Percentiles rank a stretch among this genome's conserved stretches.
Evolutionary conservation across 2,329 filamentous ascomycete species (phyloP).

Genomic region (Xylariales sp.): DNA sequence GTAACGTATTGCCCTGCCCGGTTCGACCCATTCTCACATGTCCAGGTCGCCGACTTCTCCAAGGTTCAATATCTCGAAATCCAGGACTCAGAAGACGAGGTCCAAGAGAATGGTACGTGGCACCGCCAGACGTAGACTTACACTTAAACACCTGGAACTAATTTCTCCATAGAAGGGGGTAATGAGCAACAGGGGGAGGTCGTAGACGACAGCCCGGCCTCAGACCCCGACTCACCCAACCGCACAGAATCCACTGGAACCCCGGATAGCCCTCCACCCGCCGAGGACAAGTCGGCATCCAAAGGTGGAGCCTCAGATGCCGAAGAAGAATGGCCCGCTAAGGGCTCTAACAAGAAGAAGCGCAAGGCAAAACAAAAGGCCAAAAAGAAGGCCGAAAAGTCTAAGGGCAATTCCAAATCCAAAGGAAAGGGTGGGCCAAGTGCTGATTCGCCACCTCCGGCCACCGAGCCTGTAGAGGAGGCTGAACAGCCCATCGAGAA

Average conservation of each 20-base stretch:
- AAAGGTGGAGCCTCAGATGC: neutral
- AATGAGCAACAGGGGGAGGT: neutral
- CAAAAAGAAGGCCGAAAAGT: conserved; percentile 8
- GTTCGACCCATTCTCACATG: conserved; percentile 8
- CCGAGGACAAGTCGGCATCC: neutral
- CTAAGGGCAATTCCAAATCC: conserved; percentile 4
- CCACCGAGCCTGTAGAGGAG: neutral
- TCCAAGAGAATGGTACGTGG: conserved; percentile 9
- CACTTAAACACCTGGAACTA: too few species aligned
- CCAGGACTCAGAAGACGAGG: conserved; percentile 8
- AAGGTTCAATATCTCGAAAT: conserved; percentile 8
- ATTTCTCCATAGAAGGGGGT: conserved; percentile 7
- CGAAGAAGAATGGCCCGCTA: conserved; percentile 5
- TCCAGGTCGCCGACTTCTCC: conserved; percentile 12
- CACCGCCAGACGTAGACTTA: too few species aligned
- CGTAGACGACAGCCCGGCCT: conserved; percentile 1
- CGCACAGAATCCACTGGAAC: neutral
- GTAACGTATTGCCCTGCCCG: conserved; percentile 9
- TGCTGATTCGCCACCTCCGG: conserved; percentile 1
- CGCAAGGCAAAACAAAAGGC: conserved; percentile 10
- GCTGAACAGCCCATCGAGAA: too few species aligned
- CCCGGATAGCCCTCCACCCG: neutral
- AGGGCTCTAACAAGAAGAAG: conserved; percentile 10
- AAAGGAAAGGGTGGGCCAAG: neutral
- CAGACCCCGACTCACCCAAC: neutral